Percentiles rank a stretch among this genome's conserved stretches.
Evolutionary conservation across 768 basidiomycete species (phyloP).

Genomic region (Lepiota subincarnata): DNA sequence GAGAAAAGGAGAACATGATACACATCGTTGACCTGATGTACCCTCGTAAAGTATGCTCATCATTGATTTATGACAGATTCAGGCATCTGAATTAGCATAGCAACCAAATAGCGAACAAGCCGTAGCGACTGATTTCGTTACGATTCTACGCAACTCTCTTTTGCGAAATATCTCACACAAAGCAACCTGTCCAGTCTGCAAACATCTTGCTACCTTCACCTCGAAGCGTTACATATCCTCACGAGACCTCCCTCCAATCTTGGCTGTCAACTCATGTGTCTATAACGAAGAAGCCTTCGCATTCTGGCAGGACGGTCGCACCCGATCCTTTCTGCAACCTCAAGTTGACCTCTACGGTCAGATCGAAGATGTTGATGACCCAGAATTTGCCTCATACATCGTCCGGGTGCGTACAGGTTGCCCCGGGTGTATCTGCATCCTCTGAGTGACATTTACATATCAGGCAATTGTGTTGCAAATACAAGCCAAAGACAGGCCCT

Average conservation of each 20-base stretch:
- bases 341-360: slow-evolving; percentile 56
- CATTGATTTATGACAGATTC: not conserved
- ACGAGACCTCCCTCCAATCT: slow-evolving; percentile 70
- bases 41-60: slow-evolving; percentile 64
- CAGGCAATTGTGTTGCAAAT: slow-evolving; percentile 85
- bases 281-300: slow-evolving; percentile 69
- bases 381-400: slow-evolving; percentile 57
- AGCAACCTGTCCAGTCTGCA: slow-evolving; percentile 82
- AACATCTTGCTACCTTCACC: slow-evolving; percentile 68
- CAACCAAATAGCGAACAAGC: slow-evolving; percentile 4
- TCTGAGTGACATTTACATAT: not conserved
- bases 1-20: slow-evolving; percentile 73
- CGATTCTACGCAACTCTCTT: slow-evolving; percentile 71
- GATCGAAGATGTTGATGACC: slow-evolving; percentile 53
- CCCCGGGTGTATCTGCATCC: not conserved
- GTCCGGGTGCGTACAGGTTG: slow-evolving; percentile 52
- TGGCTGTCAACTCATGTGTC: slow-evolving; percentile 83
- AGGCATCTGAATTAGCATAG: not conserved
- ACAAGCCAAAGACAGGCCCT: slow-evolving; percentile 59
- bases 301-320: slow-evolving; percentile 69
- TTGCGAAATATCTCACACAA: slow-evolving; percentile 82
- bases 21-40: slow-evolving; percentile 87
- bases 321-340: slow-evolving; percentile 57
- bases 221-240: slow-evolving; percentile 63
- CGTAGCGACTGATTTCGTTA: slow-evolving; percentile 49